Evolutionary conservation across 2,329 filamentous ascomycete genomes (phyloP).

Genomic region (Trichoderma polysporum): DNA sequence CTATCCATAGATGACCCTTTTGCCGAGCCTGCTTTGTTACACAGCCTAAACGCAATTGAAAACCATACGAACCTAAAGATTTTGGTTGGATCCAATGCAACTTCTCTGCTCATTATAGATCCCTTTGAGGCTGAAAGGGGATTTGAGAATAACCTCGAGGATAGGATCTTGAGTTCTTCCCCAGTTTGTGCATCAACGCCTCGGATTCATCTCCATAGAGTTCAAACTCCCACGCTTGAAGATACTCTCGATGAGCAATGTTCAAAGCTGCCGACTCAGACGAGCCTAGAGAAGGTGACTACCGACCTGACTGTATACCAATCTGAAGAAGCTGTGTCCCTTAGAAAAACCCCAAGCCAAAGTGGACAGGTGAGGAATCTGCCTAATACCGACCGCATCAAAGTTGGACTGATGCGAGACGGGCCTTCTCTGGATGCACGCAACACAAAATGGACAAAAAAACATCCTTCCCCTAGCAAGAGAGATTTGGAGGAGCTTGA

Average conservation of each 20-base stretch:
- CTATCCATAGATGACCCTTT: slow-evolving; percentile 34
- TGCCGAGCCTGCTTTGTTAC: slow-evolving; percentile 24
- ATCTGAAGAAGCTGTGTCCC: slow-evolving; percentile 3
- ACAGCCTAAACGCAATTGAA: background rate
- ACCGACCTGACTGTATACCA: slow-evolving; percentile 14
- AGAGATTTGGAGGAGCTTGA: slow-evolving; percentile 41
- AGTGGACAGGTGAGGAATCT: background rate
- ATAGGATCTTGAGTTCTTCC: slow-evolving; percentile 38
- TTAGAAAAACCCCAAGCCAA: background rate
- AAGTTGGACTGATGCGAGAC: background rate
- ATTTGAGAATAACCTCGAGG: slow-evolving; percentile 40
- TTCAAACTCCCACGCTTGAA: slow-evolving; percentile 19
- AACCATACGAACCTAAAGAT: background rate
- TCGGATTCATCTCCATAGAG: slow-evolving; percentile 29
- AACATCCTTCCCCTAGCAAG: slow-evolving; percentile 48
- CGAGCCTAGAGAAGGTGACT: slow-evolving; percentile 9
- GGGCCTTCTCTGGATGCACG: background rate
- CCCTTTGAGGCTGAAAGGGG: slow-evolving; percentile 40
- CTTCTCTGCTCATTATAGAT: slow-evolving; percentile 9
- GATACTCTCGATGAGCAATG: background rate
- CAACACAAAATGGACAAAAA: slow-evolving; percentile 33
- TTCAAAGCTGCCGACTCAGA: background rate
- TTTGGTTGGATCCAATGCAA: background rate
- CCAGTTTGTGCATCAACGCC: slow-evolving; percentile 43
- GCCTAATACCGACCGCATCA: background rate